Base-by-base conservation (phyloP, 495 filamentous ascomycete species). In the Penicillium longicatenatum region DNA sequence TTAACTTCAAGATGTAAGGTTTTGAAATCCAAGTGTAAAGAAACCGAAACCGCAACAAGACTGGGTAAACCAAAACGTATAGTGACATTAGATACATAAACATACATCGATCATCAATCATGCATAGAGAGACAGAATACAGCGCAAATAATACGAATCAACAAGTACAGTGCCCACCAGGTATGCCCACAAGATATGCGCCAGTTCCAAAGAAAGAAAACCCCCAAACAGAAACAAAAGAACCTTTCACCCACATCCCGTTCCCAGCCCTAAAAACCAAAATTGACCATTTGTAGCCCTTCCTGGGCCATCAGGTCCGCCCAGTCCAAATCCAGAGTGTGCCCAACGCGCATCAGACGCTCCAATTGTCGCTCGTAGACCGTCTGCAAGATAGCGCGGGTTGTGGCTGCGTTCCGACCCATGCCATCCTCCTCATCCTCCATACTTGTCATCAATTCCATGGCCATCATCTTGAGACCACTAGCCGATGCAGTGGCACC, bases 351-450 rank as follows among this genome's bases (percentile, higher is more conserved):
- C 65, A 68, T 67, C 12, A 70, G 63, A 47, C 68, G 68, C 49
- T 71, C 68, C 39, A 70, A 67, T 60, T 83, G 80, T 55, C 69
- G 61, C 55, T 84, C 77, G 55, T 77, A 83, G 6, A 86, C 73
- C 2, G 70, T 70, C 54, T 80, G 73, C 30, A 86, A 63, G 33
- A 85, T 67, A 48, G 76, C 69, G 22, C 78, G 70, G 9, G 80
- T 77, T 11, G 78, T 78, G 6, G 68, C 64, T 0, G 75, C 74
- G 52, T 78, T 82, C 33, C 77, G 68, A 5, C 84, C 83, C 55
- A 82, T 75, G 16, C 66, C 66, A 51, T 70, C 67, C 30, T 81
- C 80, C 33, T 78, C 69, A 17, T 74, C 70, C 57, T 83, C 79
- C 62, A 86, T 72, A 8, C 66, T 70, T 14, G 69, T 75, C 29